phyloP scores from a whole-genome alignment of 176 grass and related monocot species.

The Paspalum notatum region DNA sequence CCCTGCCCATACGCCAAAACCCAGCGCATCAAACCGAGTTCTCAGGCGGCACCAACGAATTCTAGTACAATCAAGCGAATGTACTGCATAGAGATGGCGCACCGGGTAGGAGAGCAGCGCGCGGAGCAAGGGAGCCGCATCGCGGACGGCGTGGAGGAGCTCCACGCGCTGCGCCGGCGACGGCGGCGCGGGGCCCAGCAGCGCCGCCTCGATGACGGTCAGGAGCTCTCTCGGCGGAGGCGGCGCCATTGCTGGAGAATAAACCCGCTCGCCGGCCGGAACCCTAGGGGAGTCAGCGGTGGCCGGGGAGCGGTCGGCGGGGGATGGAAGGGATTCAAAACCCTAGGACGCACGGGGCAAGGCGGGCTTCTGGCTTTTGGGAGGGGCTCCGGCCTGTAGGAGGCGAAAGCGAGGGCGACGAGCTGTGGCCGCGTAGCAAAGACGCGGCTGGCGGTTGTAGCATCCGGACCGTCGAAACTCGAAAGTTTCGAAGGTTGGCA shows the following conservation, averaged over 20 bases:
- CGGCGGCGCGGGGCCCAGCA: conserved; percentile 71
- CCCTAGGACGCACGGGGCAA: conserved; percentile 37
- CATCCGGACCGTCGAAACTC: neutral
- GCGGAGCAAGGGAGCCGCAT: conserved; percentile 60
- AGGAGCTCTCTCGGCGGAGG: conserved; percentile 65
- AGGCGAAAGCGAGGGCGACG: neutral
- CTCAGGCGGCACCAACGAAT: neutral
- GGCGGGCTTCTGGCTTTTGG: conserved; percentile 48
- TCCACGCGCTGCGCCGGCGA: conserved; percentile 81
- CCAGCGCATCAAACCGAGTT: conserved; percentile 24
- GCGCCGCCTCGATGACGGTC: conserved; percentile 65
- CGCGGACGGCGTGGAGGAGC: conserved; percentile 83
- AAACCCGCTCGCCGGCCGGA: conserved; percentile 27
- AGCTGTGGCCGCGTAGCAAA: neutral
- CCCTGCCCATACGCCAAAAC: conserved; percentile 52
- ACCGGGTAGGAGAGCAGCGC: conserved; percentile 80
- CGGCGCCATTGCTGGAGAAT: conserved; percentile 47
- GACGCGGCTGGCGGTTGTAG: neutral
- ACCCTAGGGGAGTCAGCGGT: conserved; percentile 44
- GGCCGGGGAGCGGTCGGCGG: neutral
- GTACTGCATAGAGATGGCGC: neutral
- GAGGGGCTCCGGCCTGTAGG: neutral
- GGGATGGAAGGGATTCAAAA: conserved; percentile 39
- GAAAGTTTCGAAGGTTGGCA: too few relatives aligned
- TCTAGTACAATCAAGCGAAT: neutral